Base-by-base conservation (phyloP, 1,284 basidiomycete genomes). In the Malassezia brasiliensis region DNA sequence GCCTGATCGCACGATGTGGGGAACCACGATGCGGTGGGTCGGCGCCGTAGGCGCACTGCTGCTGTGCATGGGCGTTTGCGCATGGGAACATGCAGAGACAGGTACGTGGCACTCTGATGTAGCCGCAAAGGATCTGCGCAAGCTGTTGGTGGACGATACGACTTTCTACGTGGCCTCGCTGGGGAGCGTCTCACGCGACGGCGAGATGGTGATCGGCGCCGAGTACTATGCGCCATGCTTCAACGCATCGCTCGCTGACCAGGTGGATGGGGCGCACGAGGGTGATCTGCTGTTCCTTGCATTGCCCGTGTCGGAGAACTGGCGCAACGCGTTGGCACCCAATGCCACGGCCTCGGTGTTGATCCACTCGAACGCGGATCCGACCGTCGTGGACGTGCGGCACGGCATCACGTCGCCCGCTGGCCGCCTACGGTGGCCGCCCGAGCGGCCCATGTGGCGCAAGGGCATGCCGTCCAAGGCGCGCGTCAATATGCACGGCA, bases 171-270 rank as follows among this genome's bases (percentile, higher is more conserved):
- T 56, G 4, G 42, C 19, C 10, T 36, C 50, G 6, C 41, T 57
- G 28, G 55, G 30, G 5, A 47, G 19, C n/a, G 44, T 47, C 15
- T 32, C 31, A 6, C 22, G n/a, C n/a, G n/a, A 22, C 12, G 39
- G 39, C 9, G 10, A 32, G 14, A 25, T 52, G 20, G 54, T 44
- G 17, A 36, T 50, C 39, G 66, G 68, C 5, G 61, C 67, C 1
- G 72, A 74, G 34, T 74, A 74, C 60, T 74, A 63, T 53, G 66
- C 67, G 2, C 67, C 70, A 0, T 72, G 70, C 53, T 63, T 61
- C 38, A n/a, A 51, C 8, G 38, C 44, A 2, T 42, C 61, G 7
- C 35, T 40, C 5, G 1, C 28, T 1, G 14, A 28, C 12, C 1
- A 20, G 5, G 30, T 47, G 19, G 20, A 20, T 9, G 42, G 25